Base-by-base conservation (phyloP, 2,329 filamentous ascomycete species). In the Leptographium galeiforme region DNA sequence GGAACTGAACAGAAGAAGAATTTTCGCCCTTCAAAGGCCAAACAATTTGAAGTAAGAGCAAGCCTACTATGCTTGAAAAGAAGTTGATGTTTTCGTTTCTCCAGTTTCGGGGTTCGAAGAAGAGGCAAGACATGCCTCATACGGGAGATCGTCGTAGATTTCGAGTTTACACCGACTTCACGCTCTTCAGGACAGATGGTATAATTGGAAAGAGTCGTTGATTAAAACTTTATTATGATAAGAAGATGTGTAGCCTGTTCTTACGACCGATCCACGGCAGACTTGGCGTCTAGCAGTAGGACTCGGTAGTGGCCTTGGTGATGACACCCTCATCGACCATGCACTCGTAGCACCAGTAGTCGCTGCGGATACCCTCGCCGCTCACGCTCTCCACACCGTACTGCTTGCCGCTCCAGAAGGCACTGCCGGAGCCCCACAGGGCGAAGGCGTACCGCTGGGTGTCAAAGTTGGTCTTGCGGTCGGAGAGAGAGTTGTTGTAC, bases 271-370 rank as follows among this genome's bases (percentile, higher is more conserved):
- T 41, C 16, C 41, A 44, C n/a, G 2, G 10, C 41, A 2, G 18
- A 44, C 2, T 12, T 10, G 13, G 3, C 18, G n/a, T 39, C 36
- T 51, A 51, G 39, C 53, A 54, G 44, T 54, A 54, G 4, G 53
- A 54, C 43, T 51, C 51, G 4, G 43, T 54, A 13, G 48, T 54
- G 3, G 48, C 43, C 16, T 16, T 4, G n/a, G 44, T 50, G 32
- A 54, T 51, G n/a, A 54, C 53, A 13, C 53, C 53, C 2, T 54
- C 48, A 4, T 51, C 48, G 14, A 54, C n/a, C 53, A 51, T 41
- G 43, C 48, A 51, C 43, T 54, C 53, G 48, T 51, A 54, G 53
- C 53, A 51, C 53, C 53, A 54, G 53, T 54, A 54, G 44, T 51
- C 25, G 32, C 25, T 36, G 48, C 48, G 53, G 18, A 38, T 51